Evolutionary conservation across 2,329 filamentous ascomycete species (phyloP), one percentile per base, ranked within the genome.

Genomic region (Fusarium tjaetaba): DNA sequence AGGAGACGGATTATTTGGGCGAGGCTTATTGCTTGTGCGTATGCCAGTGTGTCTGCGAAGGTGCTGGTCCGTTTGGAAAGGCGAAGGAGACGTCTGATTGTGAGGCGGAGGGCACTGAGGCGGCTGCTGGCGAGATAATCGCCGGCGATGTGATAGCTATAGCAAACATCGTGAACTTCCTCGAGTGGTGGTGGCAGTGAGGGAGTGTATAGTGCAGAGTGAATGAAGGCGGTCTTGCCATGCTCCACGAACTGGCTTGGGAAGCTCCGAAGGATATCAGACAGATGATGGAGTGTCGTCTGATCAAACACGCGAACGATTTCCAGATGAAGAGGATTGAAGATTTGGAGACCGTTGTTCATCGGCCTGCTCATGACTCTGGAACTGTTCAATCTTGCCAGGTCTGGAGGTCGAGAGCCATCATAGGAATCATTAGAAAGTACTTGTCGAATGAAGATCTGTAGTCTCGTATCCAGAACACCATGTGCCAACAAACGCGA

Each of bases 381-480:
- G 0, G 10, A 0, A n/a, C 48, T 11, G 0, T 14, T 1, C 1
- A 30, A 14, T 10, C 13, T 28, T 1, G 48, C 7, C 13, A 26
- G 2, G 4, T 34, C n/a, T 15, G 30, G 65, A 5, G 65, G 32
- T 30, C 61, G 51, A 36, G 65, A 67, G 26, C 45, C 52, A 4
- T 39, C 26, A 20, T 66, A 60, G 5, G 22, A 41, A 9, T 51
- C 42, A 10, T 69, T 51, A 0, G 42, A 39, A 16, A 68, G 42
- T 0, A 68, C 49, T 18, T 68, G 56, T 30, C 65, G 56, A 20
- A 68, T 51, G 5, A 36, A 49, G 6, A 39, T 55, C 30, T 68
- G 66, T 11, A 68, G 48, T 11, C 26, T 20, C 11, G 65, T 68
- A 3, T 68, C 66, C 5, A 68, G 11, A 0, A 15, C n/a, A 11